Conservation (phyloP, 306 rosid genomes). For the Canavalia ensiformis region DNA sequence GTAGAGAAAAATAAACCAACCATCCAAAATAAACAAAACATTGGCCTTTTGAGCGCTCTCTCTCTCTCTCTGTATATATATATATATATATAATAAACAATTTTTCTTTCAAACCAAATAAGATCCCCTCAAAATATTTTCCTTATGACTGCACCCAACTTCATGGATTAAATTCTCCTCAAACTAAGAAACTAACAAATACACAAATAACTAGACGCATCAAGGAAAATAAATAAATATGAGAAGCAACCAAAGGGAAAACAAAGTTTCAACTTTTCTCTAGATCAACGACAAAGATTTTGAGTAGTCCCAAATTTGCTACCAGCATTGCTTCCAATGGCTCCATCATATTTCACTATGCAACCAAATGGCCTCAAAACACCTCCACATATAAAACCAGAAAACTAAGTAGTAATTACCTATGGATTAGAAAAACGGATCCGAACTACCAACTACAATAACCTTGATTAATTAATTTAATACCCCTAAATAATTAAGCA, state of each 20-base stretch:
- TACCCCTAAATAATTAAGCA: background rate
- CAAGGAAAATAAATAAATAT: background rate
- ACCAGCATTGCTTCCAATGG: slow-evolving; percentile 21
- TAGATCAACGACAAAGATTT: background rate
- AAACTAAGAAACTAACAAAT: background rate
- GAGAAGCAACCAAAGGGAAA: slow-evolving; percentile 9
- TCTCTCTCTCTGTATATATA: too few species aligned
- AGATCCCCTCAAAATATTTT: slow-evolving; percentile 30
- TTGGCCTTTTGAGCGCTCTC: background rate
- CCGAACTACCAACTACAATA: background rate
- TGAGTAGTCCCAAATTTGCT: background rate
- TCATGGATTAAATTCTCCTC: slow-evolving; percentile 8
- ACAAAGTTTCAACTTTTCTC: background rate
- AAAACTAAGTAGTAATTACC: background rate
- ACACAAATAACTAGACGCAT: background rate
- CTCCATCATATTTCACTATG: slow-evolving; percentile 9
- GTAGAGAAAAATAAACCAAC: background rate
- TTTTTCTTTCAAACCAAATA: background rate
- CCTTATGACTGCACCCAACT: background rate
- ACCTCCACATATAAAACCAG: background rate
- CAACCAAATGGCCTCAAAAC: slow-evolving; percentile 7
- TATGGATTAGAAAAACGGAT: background rate
- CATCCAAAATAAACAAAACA: slow-evolving; percentile 5
- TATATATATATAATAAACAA: too few species aligned
- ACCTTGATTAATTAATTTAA: background rate